Evolutionary conservation across 371 early-diverging fungal genomes (phyloP), one percentile per base, ranked within the genome.

Genomic region (Syncephalastrum monosporum): DNA sequence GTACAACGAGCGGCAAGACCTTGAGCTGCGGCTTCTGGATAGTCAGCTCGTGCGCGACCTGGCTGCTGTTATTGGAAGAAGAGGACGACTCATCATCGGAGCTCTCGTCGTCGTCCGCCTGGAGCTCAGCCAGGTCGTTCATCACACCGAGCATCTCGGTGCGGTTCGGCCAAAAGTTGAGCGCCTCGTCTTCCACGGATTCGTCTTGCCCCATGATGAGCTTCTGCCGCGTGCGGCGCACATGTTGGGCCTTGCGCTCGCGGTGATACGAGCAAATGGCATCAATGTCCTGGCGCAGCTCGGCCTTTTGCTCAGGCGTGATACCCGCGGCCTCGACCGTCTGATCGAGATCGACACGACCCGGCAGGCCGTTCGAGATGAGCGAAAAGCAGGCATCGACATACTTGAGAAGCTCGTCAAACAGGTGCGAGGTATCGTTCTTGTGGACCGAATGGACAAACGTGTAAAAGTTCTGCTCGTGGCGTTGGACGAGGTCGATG

Each of bases 371-470:
- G 1, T 55, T 56, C 4, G 73, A 7, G 69, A 54, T n/a, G 71
- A 65, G 5, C 59, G 55, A 42, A 75, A 65, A 27, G 71, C 16
- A 3, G 55, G 46, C 43, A 42, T 78, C 74, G 7, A 73, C 68
- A 59, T 78, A 78, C 1, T 51, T 50, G 5, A 78, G 50, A 1
- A 78, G 60, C 3, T 66, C 68, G 52, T 78, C 79, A 61, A 78
- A 78, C 4, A 78, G 42, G 16, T 66, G 60, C 5, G 72, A 64
- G 5, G 69, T 55, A 33, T 83, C 82, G 47, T 82, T 71, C 19
- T 75, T 71, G 53, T 87, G 83, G 1, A 87, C 82, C 15, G 73
- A 70, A 49, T 87, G 84, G 3, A 85, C 81, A 71, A 85, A 87
- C 13, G 59, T 61, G 57, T 87, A 87, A 42, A 85, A 83, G 21